Percentiles rank a stretch among this genome's conserved stretches.
Conservation (phyloP, 2,329 filamentous ascomycete genomes). For the Aspergillus pseudotamarii region DNA sequence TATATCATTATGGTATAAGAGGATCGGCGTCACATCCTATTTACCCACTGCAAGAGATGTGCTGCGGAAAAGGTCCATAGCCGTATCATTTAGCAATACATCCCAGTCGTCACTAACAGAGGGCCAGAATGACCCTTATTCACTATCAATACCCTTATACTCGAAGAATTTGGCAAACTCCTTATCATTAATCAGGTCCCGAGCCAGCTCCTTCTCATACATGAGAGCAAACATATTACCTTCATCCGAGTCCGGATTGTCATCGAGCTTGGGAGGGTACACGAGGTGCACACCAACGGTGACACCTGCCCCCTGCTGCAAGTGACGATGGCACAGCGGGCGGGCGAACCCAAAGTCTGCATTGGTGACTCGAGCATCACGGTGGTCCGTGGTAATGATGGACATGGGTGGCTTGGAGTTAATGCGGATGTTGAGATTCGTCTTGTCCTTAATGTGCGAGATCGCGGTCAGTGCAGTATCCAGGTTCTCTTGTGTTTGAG, state of each 20-base stretch:
- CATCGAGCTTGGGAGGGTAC: constrained; percentile 38
- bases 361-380: constrained; percentile 28
- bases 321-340: constrained; percentile 35
- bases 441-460: constrained; percentile 41
- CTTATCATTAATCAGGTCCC: constrained; percentile 32
- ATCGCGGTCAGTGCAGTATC: constrained; percentile 31
- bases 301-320: constrained; percentile 28
- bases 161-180: constrained; percentile 42
- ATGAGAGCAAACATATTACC: constrained; percentile 30
- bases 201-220: constrained; percentile 38
- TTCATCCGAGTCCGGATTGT: constrained; percentile 28
- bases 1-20: no score
- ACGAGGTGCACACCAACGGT: constrained; percentile 19
- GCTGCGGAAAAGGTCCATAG: no score
- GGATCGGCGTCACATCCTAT: no score
- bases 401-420: constrained; percentile 40
- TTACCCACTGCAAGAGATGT: no score
- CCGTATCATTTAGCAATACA: neutral
- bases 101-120: neutral
- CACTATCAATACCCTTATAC: constrained; percentile 36
- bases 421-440: constrained; percentile 32
- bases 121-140: neutral
- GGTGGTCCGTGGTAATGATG: constrained; percentile 38
- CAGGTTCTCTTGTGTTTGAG: constrained; percentile 33
- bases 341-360: constrained; percentile 42